phyloP scores from a whole-genome alignment of 2,329 filamentous ascomycete species.

The Aspergillus texensis region DNA sequence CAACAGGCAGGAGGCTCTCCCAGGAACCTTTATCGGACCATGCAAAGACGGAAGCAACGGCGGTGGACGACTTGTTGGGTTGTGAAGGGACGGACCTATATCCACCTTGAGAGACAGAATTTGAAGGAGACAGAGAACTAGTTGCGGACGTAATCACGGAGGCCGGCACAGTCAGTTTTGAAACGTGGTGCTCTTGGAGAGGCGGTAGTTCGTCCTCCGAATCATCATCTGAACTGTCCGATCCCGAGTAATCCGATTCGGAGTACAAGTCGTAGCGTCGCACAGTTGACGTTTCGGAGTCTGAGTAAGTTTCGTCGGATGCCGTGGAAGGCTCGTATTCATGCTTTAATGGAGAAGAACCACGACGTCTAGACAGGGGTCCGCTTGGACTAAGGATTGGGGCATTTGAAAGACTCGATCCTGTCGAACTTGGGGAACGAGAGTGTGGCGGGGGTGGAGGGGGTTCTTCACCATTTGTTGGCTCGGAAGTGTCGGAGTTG shows the following conservation, averaged over 20 bases:
- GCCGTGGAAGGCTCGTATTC: constrained; percentile 88
- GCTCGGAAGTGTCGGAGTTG: constrained; percentile 27
- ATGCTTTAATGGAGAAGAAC: constrained; percentile 93
- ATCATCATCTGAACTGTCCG: constrained; percentile 60
- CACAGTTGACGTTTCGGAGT: constrained; percentile 60
- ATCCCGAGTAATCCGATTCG: constrained; percentile 51
- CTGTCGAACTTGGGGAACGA: constrained; percentile 54
- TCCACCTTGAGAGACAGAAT: constrained; percentile 77
- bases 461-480: constrained; percentile 35
- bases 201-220: constrained; percentile 50
- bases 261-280: constrained; percentile 53
- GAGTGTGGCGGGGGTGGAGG: constrained; percentile 52
- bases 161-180: constrained; percentile 44
- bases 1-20: constrained; percentile 63
- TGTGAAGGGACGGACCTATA: constrained; percentile 57
- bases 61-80: constrained; percentile 54
- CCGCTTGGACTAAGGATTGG: constrained; percentile 53
- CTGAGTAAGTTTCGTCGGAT: constrained; percentile 61
- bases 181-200: constrained; percentile 35
- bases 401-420: constrained; percentile 47
- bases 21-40: constrained; percentile 67
- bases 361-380: constrained; percentile 63
- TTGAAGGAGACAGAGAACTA: constrained; percentile 73
- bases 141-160: constrained; percentile 46
- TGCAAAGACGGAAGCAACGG: constrained; percentile 62